Conservation (phyloP, 2,329 filamentous ascomycete species). For the Fragosphaeria purpurea region DNA sequence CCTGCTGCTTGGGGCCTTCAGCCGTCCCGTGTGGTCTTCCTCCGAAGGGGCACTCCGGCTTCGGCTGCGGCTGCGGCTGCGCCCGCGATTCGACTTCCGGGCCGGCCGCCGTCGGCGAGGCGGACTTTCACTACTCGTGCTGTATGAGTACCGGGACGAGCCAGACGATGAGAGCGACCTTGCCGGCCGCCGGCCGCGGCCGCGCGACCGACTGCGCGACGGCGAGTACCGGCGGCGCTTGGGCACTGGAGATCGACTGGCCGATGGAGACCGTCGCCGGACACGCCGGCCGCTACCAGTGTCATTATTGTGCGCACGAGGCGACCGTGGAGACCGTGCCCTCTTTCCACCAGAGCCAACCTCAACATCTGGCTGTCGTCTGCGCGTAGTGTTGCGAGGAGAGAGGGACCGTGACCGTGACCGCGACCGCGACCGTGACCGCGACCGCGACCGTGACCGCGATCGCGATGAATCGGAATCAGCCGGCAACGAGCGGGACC, state of each 20-base stretch:
- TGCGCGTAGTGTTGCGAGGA: neutral
- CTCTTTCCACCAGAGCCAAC: neutral
- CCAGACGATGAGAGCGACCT: slow-evolving; percentile 28
- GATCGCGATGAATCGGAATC: slow-evolving; percentile 22
- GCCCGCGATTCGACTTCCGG: slow-evolving; percentile 14
- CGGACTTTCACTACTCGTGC: slow-evolving; percentile 12
- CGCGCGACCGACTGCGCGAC: slow-evolving; percentile 37
- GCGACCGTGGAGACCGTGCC: slow-evolving; percentile 1
- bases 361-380: no score
- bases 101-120: slow-evolving; percentile 14
- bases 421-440: slow-evolving; percentile 11
- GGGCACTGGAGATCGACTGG: slow-evolving; percentile 24
- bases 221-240: slow-evolving; percentile 42
- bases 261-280: slow-evolving; percentile 27
- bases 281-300: neutral
- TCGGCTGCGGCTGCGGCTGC: slow-evolving; percentile 19
- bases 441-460: slow-evolving; percentile 6
- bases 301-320: neutral
- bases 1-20: neutral
- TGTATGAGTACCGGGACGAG: slow-evolving; percentile 24
- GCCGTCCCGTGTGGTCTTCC: neutral
- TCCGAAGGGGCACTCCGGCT: slow-evolving; percentile 18
- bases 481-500: slow-evolving; percentile 27
- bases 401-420: slow-evolving; percentile 5
- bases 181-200: slow-evolving; percentile 25